These are phyloP conservation scores for Termitomyces heimii DNA, from an alignment of 768 basidiomycete species.

Conservation along the genomic window DNA sequence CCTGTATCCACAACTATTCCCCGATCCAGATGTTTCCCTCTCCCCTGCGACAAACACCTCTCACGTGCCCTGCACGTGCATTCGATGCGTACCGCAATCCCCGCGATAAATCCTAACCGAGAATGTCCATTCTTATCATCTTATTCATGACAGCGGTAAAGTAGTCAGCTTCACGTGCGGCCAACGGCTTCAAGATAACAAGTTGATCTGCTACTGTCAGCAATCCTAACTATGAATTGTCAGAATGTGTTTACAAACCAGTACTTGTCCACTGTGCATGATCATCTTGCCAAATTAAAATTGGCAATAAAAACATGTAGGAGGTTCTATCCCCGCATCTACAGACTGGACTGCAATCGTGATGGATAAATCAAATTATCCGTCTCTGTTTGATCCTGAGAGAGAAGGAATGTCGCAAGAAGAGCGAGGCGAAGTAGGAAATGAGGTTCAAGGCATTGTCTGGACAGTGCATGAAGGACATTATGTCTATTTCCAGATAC, in stretches of 20 bases:
- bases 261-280: neutral
- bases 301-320: neutral
- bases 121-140: neutral
- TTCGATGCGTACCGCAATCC: too few relatives aligned
- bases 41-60: too few relatives aligned
- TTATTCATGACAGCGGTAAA: neutral
- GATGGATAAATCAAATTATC: neutral
- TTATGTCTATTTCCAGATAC: neutral
- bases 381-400: neutral
- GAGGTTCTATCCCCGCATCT: neutral
- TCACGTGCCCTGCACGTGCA: too few relatives aligned
- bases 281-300: neutral
- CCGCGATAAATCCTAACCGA: too few relatives aligned
- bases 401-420: neutral
- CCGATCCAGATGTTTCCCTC: too few relatives aligned
- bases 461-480: neutral
- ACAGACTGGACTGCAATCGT: neutral
- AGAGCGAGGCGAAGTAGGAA: neutral
- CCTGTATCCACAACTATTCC: too few relatives aligned
- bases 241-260: neutral
- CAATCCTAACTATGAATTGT: neutral
- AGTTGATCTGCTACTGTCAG: neutral
- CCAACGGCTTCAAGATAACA: too few relatives aligned
- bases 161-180: neutral
- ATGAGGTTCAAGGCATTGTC: neutral